Evolutionary conservation across 257 asterid genomes (phyloP).

Genomic region (Orobanche coerulescens): DNA sequence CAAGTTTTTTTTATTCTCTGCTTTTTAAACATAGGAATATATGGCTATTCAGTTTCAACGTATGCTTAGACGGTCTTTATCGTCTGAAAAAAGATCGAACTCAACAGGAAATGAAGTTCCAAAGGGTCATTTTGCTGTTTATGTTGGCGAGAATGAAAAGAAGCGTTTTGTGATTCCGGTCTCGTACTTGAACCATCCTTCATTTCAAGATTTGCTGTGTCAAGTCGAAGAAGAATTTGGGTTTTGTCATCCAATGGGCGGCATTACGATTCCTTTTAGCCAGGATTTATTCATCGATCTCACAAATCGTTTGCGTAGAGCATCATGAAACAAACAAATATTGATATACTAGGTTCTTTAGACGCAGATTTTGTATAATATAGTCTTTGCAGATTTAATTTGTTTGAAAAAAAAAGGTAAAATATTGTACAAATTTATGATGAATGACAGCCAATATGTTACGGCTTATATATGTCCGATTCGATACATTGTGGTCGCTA

Average conservation of each 20-base stretch:
- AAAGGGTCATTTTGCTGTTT: slow-evolving; percentile 51
- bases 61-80: slow-evolving; percentile 35
- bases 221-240: slow-evolving; percentile 49
- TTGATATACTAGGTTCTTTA: too few relatives aligned
- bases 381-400: too few relatives aligned
- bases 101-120: slow-evolving; percentile 38
- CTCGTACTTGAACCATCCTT: slow-evolving; percentile 37
- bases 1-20: too few relatives aligned
- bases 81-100: slow-evolving; percentile 20
- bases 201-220: slow-evolving; percentile 34
- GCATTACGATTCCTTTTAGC: slow-evolving; percentile 45
- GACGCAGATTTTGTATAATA: too few relatives aligned
- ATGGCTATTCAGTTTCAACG: slow-evolving; percentile 36
- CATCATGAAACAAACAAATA: too few relatives aligned
- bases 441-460: too few relatives aligned
- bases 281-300: slow-evolving; percentile 27
- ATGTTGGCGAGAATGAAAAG: slow-evolving; percentile 43
- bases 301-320: slow-evolving; percentile 26
- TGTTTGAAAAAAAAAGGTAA: too few relatives aligned
- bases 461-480: too few relatives aligned
- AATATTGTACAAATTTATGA: too few relatives aligned
- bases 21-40: neutral
- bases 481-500: too few relatives aligned
- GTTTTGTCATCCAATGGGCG: slow-evolving; percentile 50
- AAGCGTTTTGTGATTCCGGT: slow-evolving; percentile 39